phyloP scores from a whole-genome alignment of 1,284 basidiomycete species.

The Apiotrichum laibachii region DNA sequence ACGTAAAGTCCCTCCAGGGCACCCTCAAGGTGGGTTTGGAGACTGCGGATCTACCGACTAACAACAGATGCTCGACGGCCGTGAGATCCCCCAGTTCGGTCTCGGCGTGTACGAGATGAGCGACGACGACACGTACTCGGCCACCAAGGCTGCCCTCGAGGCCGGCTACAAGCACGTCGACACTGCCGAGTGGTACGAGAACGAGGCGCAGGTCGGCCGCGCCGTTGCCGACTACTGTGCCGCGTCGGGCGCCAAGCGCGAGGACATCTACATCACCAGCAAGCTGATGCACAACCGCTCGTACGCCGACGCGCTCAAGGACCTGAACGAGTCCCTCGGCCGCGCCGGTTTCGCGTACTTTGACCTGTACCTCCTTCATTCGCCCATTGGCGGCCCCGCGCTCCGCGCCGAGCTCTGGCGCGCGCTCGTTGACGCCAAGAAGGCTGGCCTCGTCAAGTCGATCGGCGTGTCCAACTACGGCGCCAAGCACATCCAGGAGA shows the following conservation, averaged over 20 bases:
- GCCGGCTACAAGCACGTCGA: conserved; percentile 67
- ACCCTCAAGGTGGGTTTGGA: conserved; percentile 19
- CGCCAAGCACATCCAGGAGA: conserved; percentile 54
- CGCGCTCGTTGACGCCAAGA: conserved; percentile 51
- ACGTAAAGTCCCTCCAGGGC: conserved; percentile 10
- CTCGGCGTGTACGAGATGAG: conserved; percentile 67
- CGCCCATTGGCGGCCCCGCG: conserved; percentile 50
- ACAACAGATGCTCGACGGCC: conserved; percentile 60
- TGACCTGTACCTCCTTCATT: conserved; percentile 53
- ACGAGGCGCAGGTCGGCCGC: conserved; percentile 62
- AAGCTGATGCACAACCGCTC: conserved; percentile 63
- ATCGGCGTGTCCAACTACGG: conserved; percentile 55
- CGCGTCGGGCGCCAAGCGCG: conserved; percentile 53
- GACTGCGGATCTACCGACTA: not conserved
- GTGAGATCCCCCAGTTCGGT: conserved; percentile 63
- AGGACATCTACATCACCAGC: conserved; percentile 65
- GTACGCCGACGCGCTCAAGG: conserved; percentile 56
- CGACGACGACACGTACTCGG: conserved; percentile 59
- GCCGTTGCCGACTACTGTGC: conserved; percentile 60
- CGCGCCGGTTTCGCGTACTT: conserved; percentile 56
- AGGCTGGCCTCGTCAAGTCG: conserved; percentile 48
- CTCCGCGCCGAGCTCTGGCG: conserved; percentile 53
- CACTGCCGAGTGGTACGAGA: conserved; percentile 59
- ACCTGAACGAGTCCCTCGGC: conserved; percentile 60
- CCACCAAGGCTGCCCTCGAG: conserved; percentile 64